These are phyloP conservation scores for Sclerotinia sclerotiorum DNA, from an alignment of 2,329 filamentous ascomycete genomes.

Conservation along the genomic window DNA sequence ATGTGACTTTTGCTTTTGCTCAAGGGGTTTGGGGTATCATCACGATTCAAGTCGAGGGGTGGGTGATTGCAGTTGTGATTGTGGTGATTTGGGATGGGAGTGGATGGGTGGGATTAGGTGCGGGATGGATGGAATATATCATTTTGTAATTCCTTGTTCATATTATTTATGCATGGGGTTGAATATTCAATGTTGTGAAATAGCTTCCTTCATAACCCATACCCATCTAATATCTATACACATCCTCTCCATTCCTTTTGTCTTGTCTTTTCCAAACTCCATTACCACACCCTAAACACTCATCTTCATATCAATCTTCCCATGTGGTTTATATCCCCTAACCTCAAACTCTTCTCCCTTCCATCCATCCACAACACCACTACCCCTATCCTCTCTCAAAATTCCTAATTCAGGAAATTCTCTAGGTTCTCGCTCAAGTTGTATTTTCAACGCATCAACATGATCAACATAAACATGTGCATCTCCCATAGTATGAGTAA, in stretches of 20 bases:
- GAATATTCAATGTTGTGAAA: neutral
- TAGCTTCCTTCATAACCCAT: neutral
- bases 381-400: conserved; percentile 62
- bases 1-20: neutral
- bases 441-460: conserved; percentile 78
- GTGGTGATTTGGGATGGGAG: neutral
- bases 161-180: neutral
- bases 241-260: neutral
- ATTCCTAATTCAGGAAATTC: conserved; percentile 81
- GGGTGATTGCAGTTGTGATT: neutral
- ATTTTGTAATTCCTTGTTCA: neutral
- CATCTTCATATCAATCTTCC: conserved; percentile 98
- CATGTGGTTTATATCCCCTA: conserved; percentile 85
- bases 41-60: too few species aligned
- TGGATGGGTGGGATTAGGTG: neutral
- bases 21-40: neutral
- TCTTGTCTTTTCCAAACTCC: neutral
- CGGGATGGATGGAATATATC: neutral
- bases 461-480: conserved; percentile 97
- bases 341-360: conserved; percentile 83
- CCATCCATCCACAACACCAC: conserved; percentile 77
- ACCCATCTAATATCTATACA: neutral
- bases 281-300: conserved; percentile 56
- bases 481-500: conserved; percentile 97
- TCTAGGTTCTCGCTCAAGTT: conserved; percentile 76